Conservation (phyloP, 139 green algal species). For the Ulvella scutata region DNA sequence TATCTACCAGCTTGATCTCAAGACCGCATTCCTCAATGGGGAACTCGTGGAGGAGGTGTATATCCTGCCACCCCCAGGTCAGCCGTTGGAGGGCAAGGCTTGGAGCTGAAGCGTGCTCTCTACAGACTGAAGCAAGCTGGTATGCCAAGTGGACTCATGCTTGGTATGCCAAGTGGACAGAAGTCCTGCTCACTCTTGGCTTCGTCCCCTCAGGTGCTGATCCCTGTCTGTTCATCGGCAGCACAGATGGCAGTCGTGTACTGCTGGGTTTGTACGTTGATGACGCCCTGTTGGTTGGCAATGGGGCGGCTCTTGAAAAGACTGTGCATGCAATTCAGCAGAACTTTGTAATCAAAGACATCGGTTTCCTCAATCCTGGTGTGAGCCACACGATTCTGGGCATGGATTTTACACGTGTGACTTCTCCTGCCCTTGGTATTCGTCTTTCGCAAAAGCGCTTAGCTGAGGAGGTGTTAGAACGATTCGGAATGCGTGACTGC, state of each 20-base stretch:
- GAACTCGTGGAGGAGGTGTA: conserved; percentile 23
- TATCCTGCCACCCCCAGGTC: conserved; percentile 13
- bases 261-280: conserved; percentile 12
- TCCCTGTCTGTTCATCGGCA: conserved; percentile 10
- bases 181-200: conserved; percentile 5
- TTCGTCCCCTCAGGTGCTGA: conserved; percentile 14
- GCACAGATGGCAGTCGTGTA: too few species aligned
- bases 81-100: background rate
- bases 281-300: conserved; percentile 6
- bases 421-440: conserved; percentile 6
- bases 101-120: conserved; percentile 15
- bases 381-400: too few species aligned
- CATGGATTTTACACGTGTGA: conserved; percentile 11
- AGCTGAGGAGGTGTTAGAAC: background rate
- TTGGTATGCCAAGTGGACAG: conserved; percentile 10
- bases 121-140: conserved; percentile 23
- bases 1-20: conserved; percentile 19
- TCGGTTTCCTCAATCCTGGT: conserved; percentile 1
- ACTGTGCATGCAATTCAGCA: background rate
- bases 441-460: conserved; percentile 9
- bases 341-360: conserved; percentile 6
- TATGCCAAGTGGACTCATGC: conserved; percentile 9
- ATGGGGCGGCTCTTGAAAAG: background rate
- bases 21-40: conserved; percentile 40
- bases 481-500: background rate